A percentile compares a stretch with the other conserved stretches of the same genome.
Evolutionary conservation across 1,284 basidiomycete genomes (phyloP).

Genomic region (Tilletia setariae): DNA sequence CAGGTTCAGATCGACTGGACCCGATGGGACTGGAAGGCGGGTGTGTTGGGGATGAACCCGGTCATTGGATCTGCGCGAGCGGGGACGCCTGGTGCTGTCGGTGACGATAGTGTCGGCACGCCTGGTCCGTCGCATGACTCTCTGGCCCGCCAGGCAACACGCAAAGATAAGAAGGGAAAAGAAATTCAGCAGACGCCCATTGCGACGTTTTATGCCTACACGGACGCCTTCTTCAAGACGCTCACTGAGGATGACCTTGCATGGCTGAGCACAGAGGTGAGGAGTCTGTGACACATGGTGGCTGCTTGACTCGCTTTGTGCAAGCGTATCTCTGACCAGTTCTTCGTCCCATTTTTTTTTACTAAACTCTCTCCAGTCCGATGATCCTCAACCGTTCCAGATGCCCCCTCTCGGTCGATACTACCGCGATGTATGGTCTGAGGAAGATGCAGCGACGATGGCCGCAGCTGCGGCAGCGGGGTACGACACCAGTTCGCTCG

Average conservation of each 20-base stretch:
- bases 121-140: slow-evolving; percentile 4
- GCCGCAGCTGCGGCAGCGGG: slow-evolving; percentile 9
- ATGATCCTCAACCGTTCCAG: slow-evolving; percentile 78
- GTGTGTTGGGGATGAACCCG: slow-evolving; percentile 12
- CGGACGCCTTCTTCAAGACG: slow-evolving; percentile 52
- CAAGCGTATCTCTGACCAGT: too few species aligned
- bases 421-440: slow-evolving; percentile 83
- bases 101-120: background rate
- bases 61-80: background rate
- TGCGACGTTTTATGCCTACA: slow-evolving; percentile 47
- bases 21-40: slow-evolving; percentile 11
- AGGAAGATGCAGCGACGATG: slow-evolving; percentile 65
- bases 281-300: background rate
- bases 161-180: slow-evolving; percentile 13
- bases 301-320: too few species aligned
- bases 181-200: slow-evolving; percentile 43
- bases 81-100: background rate
- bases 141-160: background rate
- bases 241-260: slow-evolving; percentile 53
- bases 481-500: background rate
- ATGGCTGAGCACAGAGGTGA: slow-evolving; percentile 37
- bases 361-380: slow-evolving; percentile 58
- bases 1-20: slow-evolving; percentile 14
- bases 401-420: slow-evolving; percentile 83
- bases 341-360: background rate